Percentiles rank a stretch among this genome's conserved stretches.
These are phyloP conservation scores for Dothistroma pini DNA, from an alignment of 2,329 filamentous ascomycete species.

Conservation along the genomic window DNA sequence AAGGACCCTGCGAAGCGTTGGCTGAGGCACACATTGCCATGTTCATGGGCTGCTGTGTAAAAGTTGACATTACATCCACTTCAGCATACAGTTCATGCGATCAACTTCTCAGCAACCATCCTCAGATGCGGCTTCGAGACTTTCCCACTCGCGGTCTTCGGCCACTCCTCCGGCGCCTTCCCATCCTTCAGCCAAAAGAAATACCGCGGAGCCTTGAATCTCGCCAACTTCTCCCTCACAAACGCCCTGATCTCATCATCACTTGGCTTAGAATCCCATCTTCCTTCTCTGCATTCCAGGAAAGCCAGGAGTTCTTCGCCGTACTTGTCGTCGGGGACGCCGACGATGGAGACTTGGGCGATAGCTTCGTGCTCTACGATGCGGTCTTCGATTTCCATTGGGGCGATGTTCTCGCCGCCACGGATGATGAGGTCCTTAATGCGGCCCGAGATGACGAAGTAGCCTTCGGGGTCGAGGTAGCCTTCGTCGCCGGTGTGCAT, in stretches of 20 bases:
- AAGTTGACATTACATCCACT: neutral
- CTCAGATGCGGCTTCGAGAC: conserved; percentile 9
- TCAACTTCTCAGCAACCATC: conserved; percentile 4
- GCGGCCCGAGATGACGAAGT: conserved; percentile 36
- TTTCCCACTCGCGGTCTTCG: conserved; percentile 28
- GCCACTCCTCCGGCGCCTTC: conserved; percentile 25
- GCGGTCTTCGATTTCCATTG: conserved; percentile 30
- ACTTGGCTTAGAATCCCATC: conserved; percentile 10
- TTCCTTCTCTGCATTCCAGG: conserved; percentile 32
- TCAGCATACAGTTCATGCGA: neutral
- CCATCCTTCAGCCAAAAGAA: conserved; percentile 25
- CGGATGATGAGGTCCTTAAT: conserved; percentile 35
- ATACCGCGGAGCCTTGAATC: conserved; percentile 28
- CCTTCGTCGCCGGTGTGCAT: conserved; percentile 61
- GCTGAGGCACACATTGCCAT: no score
- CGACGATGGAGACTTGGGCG: conserved; percentile 27
- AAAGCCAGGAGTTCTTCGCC: conserved; percentile 30
- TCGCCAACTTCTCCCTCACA: conserved; percentile 23
- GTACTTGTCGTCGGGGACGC: conserved; percentile 28
- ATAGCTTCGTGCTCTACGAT: conserved; percentile 25
- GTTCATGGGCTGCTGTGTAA: neutral
- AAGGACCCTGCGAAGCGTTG: neutral
- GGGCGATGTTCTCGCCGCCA: conserved; percentile 65
- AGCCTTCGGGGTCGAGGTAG: conserved; percentile 44
- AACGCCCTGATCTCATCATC: conserved; percentile 22